phyloP scores from a whole-genome alignment of 306 rosid genomes.

The Citrullus mucosospermus region DNA sequence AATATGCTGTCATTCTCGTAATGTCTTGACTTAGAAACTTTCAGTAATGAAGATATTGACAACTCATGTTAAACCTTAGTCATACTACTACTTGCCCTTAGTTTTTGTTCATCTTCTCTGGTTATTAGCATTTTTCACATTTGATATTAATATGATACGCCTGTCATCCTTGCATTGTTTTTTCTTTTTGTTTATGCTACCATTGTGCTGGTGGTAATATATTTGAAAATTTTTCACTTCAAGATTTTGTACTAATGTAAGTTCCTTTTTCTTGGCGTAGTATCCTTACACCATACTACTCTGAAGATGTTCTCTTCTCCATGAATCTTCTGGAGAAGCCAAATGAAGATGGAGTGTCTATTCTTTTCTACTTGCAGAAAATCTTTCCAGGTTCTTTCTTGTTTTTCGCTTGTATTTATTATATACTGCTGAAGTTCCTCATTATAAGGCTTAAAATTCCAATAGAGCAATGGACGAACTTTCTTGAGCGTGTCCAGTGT shows the following conservation, averaged over 20 bases:
- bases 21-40: constrained; percentile 12
- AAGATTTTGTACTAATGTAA: background rate
- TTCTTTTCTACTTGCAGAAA: constrained; percentile 88
- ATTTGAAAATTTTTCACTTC: background rate
- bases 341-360: constrained; percentile 92
- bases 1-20: constrained; percentile 98
- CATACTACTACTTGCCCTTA: background rate
- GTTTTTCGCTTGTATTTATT: background rate
- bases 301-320: constrained; percentile 78
- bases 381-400: constrained; percentile 73
- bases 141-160: background rate
- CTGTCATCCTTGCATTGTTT: background rate
- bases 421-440: constrained; percentile 4
- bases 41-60: constrained; percentile 4
- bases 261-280: constrained; percentile 32
- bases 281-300: constrained; percentile 71
- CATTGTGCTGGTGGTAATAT: background rate
- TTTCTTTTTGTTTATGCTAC: background rate
- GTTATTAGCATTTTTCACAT: background rate
- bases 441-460: constrained; percentile 12
- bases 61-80: background rate
- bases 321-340: constrained; percentile 32
- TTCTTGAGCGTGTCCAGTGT: constrained; percentile 53
- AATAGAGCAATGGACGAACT: constrained; percentile 89
- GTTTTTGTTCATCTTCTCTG: background rate